phyloP scores from a whole-genome alignment of 345 rosid genomes.

The Populus deltoides region DNA sequence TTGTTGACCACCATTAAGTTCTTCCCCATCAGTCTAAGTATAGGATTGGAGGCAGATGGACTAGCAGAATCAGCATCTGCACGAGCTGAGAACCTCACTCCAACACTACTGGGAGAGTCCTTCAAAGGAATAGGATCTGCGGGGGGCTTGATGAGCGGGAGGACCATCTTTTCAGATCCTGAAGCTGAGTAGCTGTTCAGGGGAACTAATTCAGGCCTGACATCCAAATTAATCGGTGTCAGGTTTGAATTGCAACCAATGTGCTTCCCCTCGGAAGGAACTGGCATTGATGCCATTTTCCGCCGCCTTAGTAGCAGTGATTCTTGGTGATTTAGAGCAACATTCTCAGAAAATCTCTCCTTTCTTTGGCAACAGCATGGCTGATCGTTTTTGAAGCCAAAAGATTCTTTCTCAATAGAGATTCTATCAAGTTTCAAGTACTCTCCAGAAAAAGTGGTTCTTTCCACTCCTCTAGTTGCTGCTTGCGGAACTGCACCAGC shows the following conservation, averaged over 20 bases:
- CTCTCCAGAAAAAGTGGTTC: constrained; percentile 29
- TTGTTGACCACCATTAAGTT: constrained; percentile 89
- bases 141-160: constrained; percentile 25
- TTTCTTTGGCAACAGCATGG: constrained; percentile 92
- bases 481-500: constrained; percentile 36
- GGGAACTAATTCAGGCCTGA: constrained; percentile 36
- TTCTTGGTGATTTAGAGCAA: constrained; percentile 46
- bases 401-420: constrained; percentile 43
- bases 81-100: constrained; percentile 27
- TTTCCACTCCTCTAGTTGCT: constrained; percentile 28
- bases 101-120: constrained; percentile 31
- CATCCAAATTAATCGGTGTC: constrained; percentile 32
- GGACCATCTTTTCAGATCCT: constrained; percentile 40
- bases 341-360: constrained; percentile 55
- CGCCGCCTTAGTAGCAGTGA: constrained; percentile 60
- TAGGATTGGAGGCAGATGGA: constrained; percentile 68
- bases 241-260: constrained; percentile 21
- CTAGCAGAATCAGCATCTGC: constrained; percentile 52
- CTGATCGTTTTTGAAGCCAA: constrained; percentile 43
- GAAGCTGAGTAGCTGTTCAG: constrained; percentile 29
- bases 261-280: constrained; percentile 35
- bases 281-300: constrained; percentile 38
- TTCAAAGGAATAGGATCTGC: constrained; percentile 26
- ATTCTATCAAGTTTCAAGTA: constrained; percentile 29
- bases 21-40: constrained; percentile 96